Evolutionary conservation across 179 eudicot genomes (phyloP).

Genomic region (Spergularia azorica): DNA sequence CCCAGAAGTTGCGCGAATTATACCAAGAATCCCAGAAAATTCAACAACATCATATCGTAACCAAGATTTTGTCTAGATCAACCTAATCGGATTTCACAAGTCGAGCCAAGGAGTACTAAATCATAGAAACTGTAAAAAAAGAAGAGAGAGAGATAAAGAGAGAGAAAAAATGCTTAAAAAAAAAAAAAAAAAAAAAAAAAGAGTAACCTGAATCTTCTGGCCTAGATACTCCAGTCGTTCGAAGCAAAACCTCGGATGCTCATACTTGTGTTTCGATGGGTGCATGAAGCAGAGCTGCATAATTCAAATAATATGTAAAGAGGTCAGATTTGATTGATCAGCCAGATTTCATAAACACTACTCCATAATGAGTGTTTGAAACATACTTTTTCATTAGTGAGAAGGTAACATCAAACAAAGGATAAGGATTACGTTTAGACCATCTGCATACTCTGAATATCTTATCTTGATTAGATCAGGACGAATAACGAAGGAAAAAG

Average conservation of each 20-base stretch:
- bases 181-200: conserved; percentile 12
- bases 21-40: neutral
- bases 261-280: conserved; percentile 90
- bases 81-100: neutral
- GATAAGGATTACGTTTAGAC: no score
- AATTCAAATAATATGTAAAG: neutral
- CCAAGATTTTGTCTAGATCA: neutral
- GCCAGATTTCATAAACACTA: neutral
- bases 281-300: conserved; percentile 88
- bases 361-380: neutral
- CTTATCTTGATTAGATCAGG: no score
- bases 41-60: neutral
- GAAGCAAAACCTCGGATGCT: conserved; percentile 97
- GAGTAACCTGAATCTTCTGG: conserved; percentile 94
- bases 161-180: no score
- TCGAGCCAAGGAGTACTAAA: neutral
- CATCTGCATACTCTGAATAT: no score
- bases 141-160: no score
- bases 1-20: neutral
- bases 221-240: conserved; percentile 96
- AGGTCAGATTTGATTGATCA: neutral
- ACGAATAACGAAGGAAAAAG: no score
- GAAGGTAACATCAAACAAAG: neutral
- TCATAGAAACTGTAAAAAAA: neutral
- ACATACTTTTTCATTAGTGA: neutral